These are phyloP conservation scores for Cyberlindnera mrakii DNA, from an alignment of 805 yeast species.

Conservation along the genomic window DNA sequence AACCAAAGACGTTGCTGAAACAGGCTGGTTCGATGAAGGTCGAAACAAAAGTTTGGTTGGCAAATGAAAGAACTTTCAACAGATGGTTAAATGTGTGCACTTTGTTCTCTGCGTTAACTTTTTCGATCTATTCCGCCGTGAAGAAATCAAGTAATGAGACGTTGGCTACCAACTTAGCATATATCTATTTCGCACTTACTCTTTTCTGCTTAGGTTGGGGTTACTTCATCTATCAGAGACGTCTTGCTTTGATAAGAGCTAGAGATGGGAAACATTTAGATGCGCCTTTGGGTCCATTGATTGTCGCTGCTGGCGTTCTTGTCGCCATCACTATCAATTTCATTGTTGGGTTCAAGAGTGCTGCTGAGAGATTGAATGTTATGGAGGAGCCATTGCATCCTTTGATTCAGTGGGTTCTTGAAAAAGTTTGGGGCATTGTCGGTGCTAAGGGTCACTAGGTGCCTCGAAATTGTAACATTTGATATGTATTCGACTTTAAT, in stretches of 20 bases:
- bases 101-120: slow-evolving; percentile 76
- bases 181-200: slow-evolving; percentile 73
- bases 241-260: slow-evolving; percentile 68
- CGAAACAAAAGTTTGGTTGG: slow-evolving; percentile 97
- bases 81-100: slow-evolving; percentile 92
- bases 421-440: slow-evolving; percentile 26
- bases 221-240: slow-evolving; percentile 62
- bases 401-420: slow-evolving; percentile 24
- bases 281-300: slow-evolving; percentile 82
- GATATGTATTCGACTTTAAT: not conserved
- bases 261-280: slow-evolving; percentile 87
- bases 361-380: slow-evolving; percentile 19
- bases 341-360: slow-evolving; percentile 50
- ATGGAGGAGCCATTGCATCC: slow-evolving; percentile 18
- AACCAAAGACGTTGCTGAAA: slow-evolving; percentile 73
- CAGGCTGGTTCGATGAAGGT: slow-evolving; percentile 90
- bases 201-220: slow-evolving; percentile 88
- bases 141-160: slow-evolving; percentile 55
- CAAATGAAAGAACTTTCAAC: slow-evolving; percentile 95
- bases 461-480: not conserved
- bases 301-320: slow-evolving; percentile 65
- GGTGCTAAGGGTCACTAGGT: slow-evolving; percentile 22
- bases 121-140: slow-evolving; percentile 75
- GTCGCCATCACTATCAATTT: slow-evolving; percentile 68
- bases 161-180: slow-evolving; percentile 67